Conservation (phyloP, 768 basidiomycete genomes). For the Auriscalpium orientale region DNA sequence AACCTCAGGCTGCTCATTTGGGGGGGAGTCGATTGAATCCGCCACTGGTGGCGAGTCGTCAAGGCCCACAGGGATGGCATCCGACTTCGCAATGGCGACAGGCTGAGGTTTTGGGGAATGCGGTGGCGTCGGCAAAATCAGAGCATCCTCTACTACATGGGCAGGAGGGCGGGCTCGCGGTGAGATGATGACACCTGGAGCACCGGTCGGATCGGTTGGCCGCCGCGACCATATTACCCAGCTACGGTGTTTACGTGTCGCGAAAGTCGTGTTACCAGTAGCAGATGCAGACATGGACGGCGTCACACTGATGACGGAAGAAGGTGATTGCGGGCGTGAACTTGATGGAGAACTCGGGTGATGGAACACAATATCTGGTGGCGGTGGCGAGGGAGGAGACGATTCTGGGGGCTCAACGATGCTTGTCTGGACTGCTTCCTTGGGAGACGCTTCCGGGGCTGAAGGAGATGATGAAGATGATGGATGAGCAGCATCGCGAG, state of each 20-base stretch:
- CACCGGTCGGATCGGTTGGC: slow-evolving; percentile 52
- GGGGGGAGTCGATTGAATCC: slow-evolving; percentile 9
- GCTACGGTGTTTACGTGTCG: slow-evolving; percentile 12
- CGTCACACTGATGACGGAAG: not conserved
- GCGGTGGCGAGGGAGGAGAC: not conserved
- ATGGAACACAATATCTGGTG: not conserved
- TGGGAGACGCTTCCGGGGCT: not conserved
- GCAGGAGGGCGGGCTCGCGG: slow-evolving; percentile 54
- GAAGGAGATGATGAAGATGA: not conserved
- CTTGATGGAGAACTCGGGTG: slow-evolving; percentile 1
- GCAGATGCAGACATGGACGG: not conserved
- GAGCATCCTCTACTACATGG: slow-evolving; percentile 48
- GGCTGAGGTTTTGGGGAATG: slow-evolving; percentile 16
- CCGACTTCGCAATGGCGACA: not conserved
- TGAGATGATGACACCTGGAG: slow-evolving; percentile 69
- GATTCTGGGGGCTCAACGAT: not conserved
- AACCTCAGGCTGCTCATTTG: slow-evolving; percentile 25
- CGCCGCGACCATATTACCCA: slow-evolving; percentile 73
- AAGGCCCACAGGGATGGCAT: not conserved
- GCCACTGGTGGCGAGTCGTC: not conserved
- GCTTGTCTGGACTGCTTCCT: too few species aligned
- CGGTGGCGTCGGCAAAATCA: slow-evolving; percentile 43
- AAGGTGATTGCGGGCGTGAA: not conserved
- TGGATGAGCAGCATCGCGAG: not conserved
- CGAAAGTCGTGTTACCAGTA: not conserved